These are phyloP conservation scores for Coprinopsis strossmayeri DNA, from an alignment of 768 basidiomycete species.

Conservation along the genomic window DNA sequence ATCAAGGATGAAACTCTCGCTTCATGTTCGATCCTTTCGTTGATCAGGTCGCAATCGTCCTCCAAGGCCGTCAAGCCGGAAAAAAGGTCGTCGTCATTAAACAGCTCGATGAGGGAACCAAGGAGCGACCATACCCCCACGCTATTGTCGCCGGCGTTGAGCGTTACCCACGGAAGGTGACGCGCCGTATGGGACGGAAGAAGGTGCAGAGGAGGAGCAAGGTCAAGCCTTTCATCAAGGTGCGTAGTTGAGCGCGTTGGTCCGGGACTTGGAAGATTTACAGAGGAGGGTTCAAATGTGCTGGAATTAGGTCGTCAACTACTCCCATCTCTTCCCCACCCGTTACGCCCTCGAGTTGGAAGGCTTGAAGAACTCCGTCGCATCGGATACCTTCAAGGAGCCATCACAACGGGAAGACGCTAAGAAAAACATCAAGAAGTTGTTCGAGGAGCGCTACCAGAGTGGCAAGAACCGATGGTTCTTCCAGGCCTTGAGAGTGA, in stretches of 20 bases:
- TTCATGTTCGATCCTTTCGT: not conserved
- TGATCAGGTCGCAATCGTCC: slow-evolving; percentile 84
- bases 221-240: slow-evolving; percentile 99
- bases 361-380: slow-evolving; percentile 81
- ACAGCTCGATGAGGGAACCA: slow-evolving; percentile 94
- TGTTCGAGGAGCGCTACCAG: slow-evolving; percentile 92
- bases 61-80: slow-evolving; percentile 98
- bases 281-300: no score
- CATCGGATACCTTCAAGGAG: slow-evolving; percentile 94
- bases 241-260: slow-evolving; percentile 24
- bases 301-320: slow-evolving; percentile 79
- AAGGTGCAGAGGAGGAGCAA: slow-evolving; percentile 88
- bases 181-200: slow-evolving; percentile 95
- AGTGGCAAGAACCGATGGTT: slow-evolving; percentile 98
- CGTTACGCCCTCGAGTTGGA: slow-evolving; percentile 98
- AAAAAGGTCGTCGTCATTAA: slow-evolving; percentile 99
- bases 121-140: slow-evolving; percentile 94
- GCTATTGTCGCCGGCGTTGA: slow-evolving; percentile 98
- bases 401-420: slow-evolving; percentile 89
- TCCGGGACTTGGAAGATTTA: no score
- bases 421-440: slow-evolving; percentile 95
- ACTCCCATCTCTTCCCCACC: slow-evolving; percentile 98
- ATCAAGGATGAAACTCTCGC: not conserved
- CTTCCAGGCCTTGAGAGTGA: slow-evolving; percentile 80
- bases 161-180: slow-evolving; percentile 97